Evolutionary conservation across 306 rosid species (phyloP), one percentile per base, ranked within the genome.

Genomic region (Sindora glabra): DNA sequence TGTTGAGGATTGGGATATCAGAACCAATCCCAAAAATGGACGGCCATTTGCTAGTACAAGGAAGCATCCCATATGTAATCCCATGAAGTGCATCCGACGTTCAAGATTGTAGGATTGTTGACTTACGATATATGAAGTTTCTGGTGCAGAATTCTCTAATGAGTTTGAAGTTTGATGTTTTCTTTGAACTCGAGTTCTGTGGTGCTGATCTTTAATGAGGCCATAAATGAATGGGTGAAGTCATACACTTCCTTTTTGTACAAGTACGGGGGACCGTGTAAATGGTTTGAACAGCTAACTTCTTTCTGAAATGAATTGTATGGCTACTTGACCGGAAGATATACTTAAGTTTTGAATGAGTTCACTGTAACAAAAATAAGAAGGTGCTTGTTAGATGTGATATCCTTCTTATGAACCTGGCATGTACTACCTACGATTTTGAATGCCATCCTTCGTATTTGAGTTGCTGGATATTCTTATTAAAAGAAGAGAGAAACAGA

Each of bases 1-100:
- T 10, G 82, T 90, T 13, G 95, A 90, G 61, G 84, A 64, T 64
- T 90, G 97, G 97, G 96, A 85, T 63, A 44, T 84, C 62, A 65
- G 75, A 51, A 63, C 67, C 3, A 70, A 59, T 59, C 32, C 73
- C 29, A n/a, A n/a, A n/a, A n/a, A n/a, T n/a, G n/a, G n/a, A n/a
- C n/a, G n/a, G n/a, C n/a, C n/a, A n/a, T n/a, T 19, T 56, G 15
- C 64, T 23, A 8, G 71, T 68, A 33, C 56, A 29, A 68, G 77
- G 69, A 78, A 71, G 63, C 81, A 79, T 44, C 12, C 74, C 56
- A 81, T 78, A 18, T 81, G 87, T 67, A 87, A 85, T 77, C 95
- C 95, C 8, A 77, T 91, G 65, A 87, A 85, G 79, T 79, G 86
- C 72, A 85, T 83, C 5, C 83, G 87, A 33, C 91, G 97, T 48